phyloP scores from a whole-genome alignment of 2,329 filamentous ascomycete genomes.

The Pseudofabraea citricarpa region DNA sequence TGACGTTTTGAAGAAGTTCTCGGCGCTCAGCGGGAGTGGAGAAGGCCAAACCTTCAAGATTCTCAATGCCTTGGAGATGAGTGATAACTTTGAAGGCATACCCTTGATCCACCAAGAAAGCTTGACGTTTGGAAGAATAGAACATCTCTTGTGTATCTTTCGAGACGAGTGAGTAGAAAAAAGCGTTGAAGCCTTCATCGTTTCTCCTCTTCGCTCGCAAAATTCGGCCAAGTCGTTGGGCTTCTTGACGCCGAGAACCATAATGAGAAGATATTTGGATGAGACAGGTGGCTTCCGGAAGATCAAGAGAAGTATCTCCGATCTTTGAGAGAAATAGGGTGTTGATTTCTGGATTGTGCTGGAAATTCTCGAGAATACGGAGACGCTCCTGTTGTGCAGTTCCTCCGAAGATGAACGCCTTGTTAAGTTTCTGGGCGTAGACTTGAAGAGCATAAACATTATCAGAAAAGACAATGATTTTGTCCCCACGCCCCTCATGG shows the following conservation, averaged over 20 bases:
- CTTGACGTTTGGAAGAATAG: constrained; percentile 93
- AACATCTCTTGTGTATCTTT: constrained; percentile 99
- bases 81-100: constrained; percentile 99
- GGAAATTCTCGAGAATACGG: constrained; percentile 87
- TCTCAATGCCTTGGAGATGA: constrained; percentile 84
- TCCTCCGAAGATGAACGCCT: constrained; percentile 87
- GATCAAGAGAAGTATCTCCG: constrained; percentile 93
- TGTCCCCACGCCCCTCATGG: constrained; percentile 90
- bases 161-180: constrained; percentile 96
- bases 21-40: constrained; percentile 73
- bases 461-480: constrained; percentile 97
- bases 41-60: constrained; percentile 76
- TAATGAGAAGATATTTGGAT: constrained; percentile 98
- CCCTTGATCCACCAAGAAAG: constrained; percentile 94
- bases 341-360: constrained; percentile 83
- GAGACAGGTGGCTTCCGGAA: constrained; percentile 92
- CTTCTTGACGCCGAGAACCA: constrained; percentile 93
- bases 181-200: constrained; percentile 97
- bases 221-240: constrained; percentile 87
- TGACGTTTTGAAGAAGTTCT: constrained; percentile 82
- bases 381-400: constrained; percentile 84
- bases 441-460: constrained; percentile 89
- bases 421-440: constrained; percentile 78
- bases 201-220: constrained; percentile 92
- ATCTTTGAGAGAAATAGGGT: constrained; percentile 97